These are phyloP conservation scores for Fusarium virguliforme DNA, from an alignment of 2,329 filamentous ascomycete genomes.

Conservation along the genomic window DNA sequence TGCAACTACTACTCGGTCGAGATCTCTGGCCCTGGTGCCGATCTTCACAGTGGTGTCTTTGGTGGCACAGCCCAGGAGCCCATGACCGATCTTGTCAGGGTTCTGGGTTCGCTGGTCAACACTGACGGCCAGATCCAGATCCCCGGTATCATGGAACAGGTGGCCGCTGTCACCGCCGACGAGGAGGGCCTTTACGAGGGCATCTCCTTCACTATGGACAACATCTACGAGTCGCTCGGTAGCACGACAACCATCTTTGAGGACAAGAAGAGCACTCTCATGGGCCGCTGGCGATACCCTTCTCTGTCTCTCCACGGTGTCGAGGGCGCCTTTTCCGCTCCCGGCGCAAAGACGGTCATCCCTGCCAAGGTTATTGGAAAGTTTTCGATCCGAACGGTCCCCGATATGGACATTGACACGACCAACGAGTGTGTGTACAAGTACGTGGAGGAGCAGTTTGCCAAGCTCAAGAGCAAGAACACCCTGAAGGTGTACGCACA, in stretches of 20 bases:
- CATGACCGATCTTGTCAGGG: constrained; percentile 93
- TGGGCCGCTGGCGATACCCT: constrained; percentile 96
- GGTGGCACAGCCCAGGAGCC: constrained; percentile 97
- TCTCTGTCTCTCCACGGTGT: constrained; percentile 95
- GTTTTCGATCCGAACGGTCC: constrained; percentile 97
- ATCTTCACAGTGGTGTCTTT: constrained; percentile 97
- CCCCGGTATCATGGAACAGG: constrained; percentile 93
- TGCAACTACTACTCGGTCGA: constrained; percentile 98
- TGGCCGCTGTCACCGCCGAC: constrained; percentile 88
- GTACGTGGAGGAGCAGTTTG: constrained; percentile 87
- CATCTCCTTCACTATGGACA: constrained; percentile 97
- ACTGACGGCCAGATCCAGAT: constrained; percentile 93
- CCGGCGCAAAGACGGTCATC: constrained; percentile 98
- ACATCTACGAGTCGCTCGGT: constrained; percentile 91
- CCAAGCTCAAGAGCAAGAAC: constrained; percentile 93
- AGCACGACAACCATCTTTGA: constrained; percentile 89
- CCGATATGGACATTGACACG: constrained; percentile 94
- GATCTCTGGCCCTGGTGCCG: constrained; percentile 90
- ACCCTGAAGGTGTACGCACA: constrained; percentile 84
- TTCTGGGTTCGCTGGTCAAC: constrained; percentile 89
- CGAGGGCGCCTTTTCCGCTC: constrained; percentile 93
- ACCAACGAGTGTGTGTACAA: constrained; percentile 90
- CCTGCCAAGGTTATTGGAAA: constrained; percentile 98
- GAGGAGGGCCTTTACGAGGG: constrained; percentile 90
- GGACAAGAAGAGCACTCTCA: constrained; percentile 92